Base-by-base conservation (phyloP, 1,284 basidiomycete genomes). In the Meira miltonrushii region DNA sequence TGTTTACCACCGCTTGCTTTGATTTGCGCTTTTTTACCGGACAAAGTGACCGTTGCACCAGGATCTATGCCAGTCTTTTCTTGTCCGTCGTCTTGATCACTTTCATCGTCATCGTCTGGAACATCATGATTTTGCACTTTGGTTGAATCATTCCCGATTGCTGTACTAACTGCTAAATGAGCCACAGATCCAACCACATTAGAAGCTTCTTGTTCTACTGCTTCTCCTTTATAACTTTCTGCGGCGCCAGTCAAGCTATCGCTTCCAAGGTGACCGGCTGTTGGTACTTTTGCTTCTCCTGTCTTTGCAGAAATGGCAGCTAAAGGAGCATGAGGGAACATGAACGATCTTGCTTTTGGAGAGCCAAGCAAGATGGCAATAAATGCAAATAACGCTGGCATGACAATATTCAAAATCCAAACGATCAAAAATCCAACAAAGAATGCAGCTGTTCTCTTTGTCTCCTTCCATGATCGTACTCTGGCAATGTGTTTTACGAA, bases 311-410 rank as follows among this genome's bases (percentile, higher is more conserved):
- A 67, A 57, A 81, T 75, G 5, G 79, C 72, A 12, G 81, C 77
- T 12, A 81, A 64, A 0, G 81, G 81, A 3, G 80, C 81, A n/a
- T 81, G 80, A 4, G 84, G 84, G 78, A 85, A 85, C 37, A 84
- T 78, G 37, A 78, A 62, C 13, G 71, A 59, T 48, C 84, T 77
- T 1, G 81, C 79, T 7, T 77, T 74, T 0, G 83, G 83, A 61
- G 81, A 81, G 59, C 82, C 74, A 46, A 83, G 77, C 43, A 85
- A 74, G 4, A 81, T 70, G 17, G 81, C 71, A 9, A 82, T 50
- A 39, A 75, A 38, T 7, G 55, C 55, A 28, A 82, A 61, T 11
- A 82, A 57, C 1, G 80, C 72, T 8, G 65, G 39, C n/a, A 55
- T 43, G 15, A 71, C 62, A 2, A 69, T 52, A 60, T 60, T 17